phyloP scores from a whole-genome alignment of 331 rosid species.

The Quercus tomentella region DNA sequence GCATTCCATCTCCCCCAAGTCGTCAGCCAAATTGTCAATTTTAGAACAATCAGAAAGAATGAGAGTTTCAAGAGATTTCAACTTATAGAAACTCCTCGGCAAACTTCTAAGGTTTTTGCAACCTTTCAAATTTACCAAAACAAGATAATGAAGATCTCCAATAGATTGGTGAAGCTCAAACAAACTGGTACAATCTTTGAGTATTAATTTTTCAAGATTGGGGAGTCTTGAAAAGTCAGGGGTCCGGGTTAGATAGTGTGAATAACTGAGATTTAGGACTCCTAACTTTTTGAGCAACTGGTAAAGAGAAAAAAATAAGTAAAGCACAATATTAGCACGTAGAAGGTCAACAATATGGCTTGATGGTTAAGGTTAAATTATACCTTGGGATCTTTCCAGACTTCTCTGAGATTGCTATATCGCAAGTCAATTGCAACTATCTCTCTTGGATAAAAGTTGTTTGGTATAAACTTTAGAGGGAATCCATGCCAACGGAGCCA shows the following conservation, averaged over 20 bases:
- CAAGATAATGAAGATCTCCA: constrained; percentile 26
- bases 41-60: constrained; percentile 39
- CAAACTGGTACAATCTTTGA: constrained; percentile 30
- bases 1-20: constrained; percentile 32
- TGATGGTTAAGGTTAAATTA: background rate
- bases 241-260: constrained; percentile 15
- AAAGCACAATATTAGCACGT: background rate
- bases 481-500: constrained; percentile 37
- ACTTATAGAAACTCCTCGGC: constrained; percentile 22
- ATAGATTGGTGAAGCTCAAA: constrained; percentile 24
- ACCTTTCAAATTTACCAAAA: constrained; percentile 29
- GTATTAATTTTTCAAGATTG: constrained; percentile 34
- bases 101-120: constrained; percentile 16
- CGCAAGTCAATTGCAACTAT: constrained; percentile 20
- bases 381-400: constrained; percentile 27
- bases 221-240: constrained; percentile 40
- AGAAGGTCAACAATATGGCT: background rate
- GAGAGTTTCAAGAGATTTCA: constrained; percentile 28
- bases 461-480: constrained; percentile 20
- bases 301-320: background rate
- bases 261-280: constrained; percentile 46
- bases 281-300: constrained; percentile 28
- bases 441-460: background rate
- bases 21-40: constrained; percentile 23
- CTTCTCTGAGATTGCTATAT: constrained; percentile 21